Evolutionary conservation across 257 asterid genomes (phyloP).

Genomic region (Solanum microdontum): DNA sequence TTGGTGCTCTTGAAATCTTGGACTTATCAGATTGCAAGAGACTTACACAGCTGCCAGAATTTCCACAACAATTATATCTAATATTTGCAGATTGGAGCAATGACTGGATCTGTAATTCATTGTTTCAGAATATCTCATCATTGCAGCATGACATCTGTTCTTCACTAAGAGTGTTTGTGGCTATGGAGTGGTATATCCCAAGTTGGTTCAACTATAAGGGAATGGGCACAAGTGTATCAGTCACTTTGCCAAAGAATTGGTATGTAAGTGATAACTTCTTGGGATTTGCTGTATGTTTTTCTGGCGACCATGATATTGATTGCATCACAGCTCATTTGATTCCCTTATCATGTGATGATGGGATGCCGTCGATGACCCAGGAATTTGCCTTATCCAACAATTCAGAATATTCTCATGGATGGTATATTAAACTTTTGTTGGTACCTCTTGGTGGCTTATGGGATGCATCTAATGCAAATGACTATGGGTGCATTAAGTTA

Average conservation of each 20-base stretch:
- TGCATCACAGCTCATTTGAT: background rate
- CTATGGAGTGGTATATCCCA: accelerated
- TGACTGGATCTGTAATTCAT: background rate
- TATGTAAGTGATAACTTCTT: background rate
- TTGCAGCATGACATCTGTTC: background rate
- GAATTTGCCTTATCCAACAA: background rate
- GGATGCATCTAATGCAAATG: background rate
- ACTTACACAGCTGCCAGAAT: too few relatives aligned
- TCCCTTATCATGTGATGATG: background rate
- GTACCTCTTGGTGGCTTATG: background rate
- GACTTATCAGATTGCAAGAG: too few relatives aligned
- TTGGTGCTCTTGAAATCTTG: too few relatives aligned
- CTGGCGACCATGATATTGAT: background rate
- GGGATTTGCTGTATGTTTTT: background rate
- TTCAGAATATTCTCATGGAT: background rate
- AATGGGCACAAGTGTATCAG: background rate
- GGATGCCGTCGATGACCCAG: background rate
- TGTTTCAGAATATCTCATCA: background rate
- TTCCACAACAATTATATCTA: background rate
- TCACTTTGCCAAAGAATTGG: background rate
- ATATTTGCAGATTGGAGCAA: background rate
- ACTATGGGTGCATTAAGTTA: background rate
- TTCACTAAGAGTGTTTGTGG: background rate
- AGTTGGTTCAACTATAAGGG: background rate
- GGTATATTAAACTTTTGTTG: background rate